Conservation (phyloP, 1,139 yeast species). For the Torulaspora pretoriensis region DNA sequence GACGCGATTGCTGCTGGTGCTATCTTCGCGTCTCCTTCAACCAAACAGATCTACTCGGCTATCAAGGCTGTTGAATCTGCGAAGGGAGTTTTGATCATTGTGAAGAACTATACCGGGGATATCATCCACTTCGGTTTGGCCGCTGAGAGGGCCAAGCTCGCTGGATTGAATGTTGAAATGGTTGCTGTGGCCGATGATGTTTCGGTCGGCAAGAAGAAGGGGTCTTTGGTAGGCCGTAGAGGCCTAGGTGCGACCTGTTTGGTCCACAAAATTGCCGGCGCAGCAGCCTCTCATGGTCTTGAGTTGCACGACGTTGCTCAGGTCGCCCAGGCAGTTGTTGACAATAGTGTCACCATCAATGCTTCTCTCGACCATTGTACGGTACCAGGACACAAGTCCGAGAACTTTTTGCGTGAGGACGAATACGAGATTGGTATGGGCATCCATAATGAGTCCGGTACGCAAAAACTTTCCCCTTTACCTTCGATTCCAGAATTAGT, state of each 20-base stretch:
- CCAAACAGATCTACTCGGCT: constrained; percentile 69
- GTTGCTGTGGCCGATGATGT: constrained; percentile 74
- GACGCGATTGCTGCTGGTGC: constrained; percentile 84
- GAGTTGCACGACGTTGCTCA: constrained; percentile 38
- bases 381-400: constrained; percentile 44
- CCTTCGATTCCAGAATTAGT: constrained; percentile 45
- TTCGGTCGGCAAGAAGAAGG: constrained; percentile 44
- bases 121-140: constrained; percentile 81
- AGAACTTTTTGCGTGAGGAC: constrained; percentile 39
- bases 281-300: constrained; percentile 40
- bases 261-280: constrained; percentile 46
- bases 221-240: constrained; percentile 48
- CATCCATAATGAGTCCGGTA: constrained; percentile 54
- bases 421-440: constrained; percentile 51
- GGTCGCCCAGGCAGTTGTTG: constrained; percentile 40
- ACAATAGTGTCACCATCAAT: constrained; percentile 44
- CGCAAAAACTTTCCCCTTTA: constrained; percentile 39
- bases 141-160: constrained; percentile 71
- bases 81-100: constrained; percentile 63
- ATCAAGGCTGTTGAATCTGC: constrained; percentile 44
- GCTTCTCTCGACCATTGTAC: constrained; percentile 53
- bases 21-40: constrained; percentile 81
- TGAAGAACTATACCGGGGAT: constrained; percentile 86
- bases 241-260: constrained; percentile 48
- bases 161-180: constrained; percentile 61